Evolutionary conservation across 495 filamentous ascomycete species (phyloP).

Genomic region (Aspergillus bridgeri): DNA sequence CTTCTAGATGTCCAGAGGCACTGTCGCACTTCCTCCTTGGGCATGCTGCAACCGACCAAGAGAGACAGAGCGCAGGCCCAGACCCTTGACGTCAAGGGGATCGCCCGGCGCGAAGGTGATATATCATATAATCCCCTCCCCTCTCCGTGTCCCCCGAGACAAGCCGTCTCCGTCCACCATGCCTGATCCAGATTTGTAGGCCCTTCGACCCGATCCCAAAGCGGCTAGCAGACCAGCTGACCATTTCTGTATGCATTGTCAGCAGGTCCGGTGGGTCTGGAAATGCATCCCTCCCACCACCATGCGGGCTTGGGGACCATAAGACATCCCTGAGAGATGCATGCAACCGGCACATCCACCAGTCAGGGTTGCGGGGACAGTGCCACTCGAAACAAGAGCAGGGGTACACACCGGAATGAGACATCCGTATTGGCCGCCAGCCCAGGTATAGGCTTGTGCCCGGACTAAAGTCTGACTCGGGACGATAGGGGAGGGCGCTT

Average conservation of each 20-base stretch:
- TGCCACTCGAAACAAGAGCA: constrained; percentile 8
- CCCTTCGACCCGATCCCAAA: neutral
- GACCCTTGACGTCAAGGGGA: neutral
- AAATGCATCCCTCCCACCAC: constrained; percentile 7
- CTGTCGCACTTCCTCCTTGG: neutral
- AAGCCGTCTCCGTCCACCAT: neutral
- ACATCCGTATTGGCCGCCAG: constrained; percentile 6
- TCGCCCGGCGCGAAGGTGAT: neutral
- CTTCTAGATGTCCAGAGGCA: neutral
- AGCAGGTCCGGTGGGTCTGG: constrained; percentile 19
- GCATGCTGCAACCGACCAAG: neutral
- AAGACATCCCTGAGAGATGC: neutral
- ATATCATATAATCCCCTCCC: neutral
- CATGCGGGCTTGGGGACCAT: neutral
- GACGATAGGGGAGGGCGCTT: constrained; percentile 7
- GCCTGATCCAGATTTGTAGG: neutral
- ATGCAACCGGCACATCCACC: neutral
- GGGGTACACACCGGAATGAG: constrained; percentile 4
- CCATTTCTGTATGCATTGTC: constrained; percentile 22
- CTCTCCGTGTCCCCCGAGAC: neutral
- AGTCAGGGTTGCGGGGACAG: neutral
- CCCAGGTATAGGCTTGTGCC: constrained; percentile 2
- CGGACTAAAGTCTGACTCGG: constrained; percentile 12
- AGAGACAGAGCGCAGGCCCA: neutral
- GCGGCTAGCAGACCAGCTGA: constrained; percentile 22